Conservation (phyloP, 208 protist species). For the Trypanosoma cruzi region DNA sequence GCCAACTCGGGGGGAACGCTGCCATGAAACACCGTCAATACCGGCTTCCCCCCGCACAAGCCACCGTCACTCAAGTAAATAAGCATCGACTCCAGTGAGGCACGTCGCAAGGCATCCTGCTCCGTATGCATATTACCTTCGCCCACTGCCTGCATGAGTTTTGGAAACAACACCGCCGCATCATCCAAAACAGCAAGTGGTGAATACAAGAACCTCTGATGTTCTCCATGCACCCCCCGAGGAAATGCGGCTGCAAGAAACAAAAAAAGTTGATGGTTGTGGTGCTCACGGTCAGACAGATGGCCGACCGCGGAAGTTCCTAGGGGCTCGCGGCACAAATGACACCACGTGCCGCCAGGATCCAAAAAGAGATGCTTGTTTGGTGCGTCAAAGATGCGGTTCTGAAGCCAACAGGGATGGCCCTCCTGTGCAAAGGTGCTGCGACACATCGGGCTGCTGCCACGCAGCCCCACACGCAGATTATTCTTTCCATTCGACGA, state of each 20-base stretch:
- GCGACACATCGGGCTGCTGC: neutral
- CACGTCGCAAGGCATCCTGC: constrained; percentile 44
- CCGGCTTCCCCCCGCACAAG: no score
- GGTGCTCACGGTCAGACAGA: constrained; percentile 81
- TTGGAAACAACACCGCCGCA: constrained; percentile 22
- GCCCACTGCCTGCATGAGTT: neutral
- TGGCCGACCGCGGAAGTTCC: constrained; percentile 56
- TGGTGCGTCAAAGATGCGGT: constrained; percentile 65
- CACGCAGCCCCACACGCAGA: constrained; percentile 6
- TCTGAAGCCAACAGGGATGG: neutral
- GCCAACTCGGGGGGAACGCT: constrained; percentile 60
- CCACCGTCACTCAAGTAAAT: no score
- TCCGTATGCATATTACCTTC: constrained; percentile 6
- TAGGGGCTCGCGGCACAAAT: constrained; percentile 84
- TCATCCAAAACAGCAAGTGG: constrained; percentile 72
- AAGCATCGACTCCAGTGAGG: constrained; percentile 77
- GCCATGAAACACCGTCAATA: constrained; percentile 71
- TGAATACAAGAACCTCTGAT: constrained; percentile 33
- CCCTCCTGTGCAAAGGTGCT: no score
- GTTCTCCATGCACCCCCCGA: constrained; percentile 23
- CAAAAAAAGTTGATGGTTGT: constrained; percentile 79
- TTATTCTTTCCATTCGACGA: neutral
- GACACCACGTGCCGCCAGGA: constrained; percentile 57
- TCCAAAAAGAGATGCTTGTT: constrained; percentile 84
- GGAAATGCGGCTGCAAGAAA: constrained; percentile 58